Base-by-base conservation (phyloP, 768 basidiomycete species). In the Suillus fuscotomentosus region DNA sequence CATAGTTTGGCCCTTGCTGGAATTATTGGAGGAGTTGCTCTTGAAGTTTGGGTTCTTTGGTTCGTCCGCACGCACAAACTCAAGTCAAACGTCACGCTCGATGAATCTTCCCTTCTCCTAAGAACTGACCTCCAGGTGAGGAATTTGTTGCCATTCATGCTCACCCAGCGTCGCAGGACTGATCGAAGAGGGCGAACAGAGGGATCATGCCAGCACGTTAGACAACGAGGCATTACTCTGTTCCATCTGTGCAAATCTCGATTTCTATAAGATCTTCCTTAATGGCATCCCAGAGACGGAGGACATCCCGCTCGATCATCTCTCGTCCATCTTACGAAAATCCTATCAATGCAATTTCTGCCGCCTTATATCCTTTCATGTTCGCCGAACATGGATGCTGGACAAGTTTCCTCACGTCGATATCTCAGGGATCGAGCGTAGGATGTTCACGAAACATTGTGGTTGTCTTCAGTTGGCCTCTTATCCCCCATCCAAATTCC, bases 261-360 rank as follows among this genome's bases (percentile, higher is more conserved):
- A 63, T 53, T 48, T 64, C 41, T 42, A 50, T 15, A 34, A 39
- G n/a, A 39, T 63, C 9, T 56, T 63, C 53, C 62, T 56, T 14
- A 11, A 63, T 60, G 62, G 62, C 8, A 36, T 63, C 4, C 36
- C 24, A 7, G 39, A 63, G 8, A 9, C 5, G n/a, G 42, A 63
- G 20, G 39, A 17, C 22, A 34, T 63, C 34, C 39, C 62, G 6
- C 62, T 63, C 36, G 62, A 56, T 27, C 14, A 9, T 11, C 61
- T 63, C 22, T 27, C 39, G 13, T 41, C 39, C 38, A 64, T 63
- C 38, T n/a, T 64, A 14, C n/a, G 64, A 22, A 64, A 64, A 63
- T 45, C 47, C 5, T 31, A 63, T 42, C 59, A 63, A 22, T 63
- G 62, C 56, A 41, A 9, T 34, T 61, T 63, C 4, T 63, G 62